phyloP scores from a whole-genome alignment of 2,329 filamentous ascomycete genomes.

The Dactylonectria macrodidyma region DNA sequence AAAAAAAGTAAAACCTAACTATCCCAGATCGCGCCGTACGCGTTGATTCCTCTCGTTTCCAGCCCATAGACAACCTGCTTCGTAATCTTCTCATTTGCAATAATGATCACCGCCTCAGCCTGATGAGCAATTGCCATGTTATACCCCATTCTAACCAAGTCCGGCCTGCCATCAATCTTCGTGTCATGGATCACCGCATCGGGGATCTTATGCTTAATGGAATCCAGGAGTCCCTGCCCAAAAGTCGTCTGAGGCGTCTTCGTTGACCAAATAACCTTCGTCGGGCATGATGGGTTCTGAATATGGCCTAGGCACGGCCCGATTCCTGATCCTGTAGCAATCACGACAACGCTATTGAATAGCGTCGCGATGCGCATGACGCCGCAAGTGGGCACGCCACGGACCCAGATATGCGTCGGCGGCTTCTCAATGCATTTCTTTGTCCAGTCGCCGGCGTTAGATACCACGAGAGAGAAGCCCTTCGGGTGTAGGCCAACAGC shows the following conservation, averaged over 20 bases:
- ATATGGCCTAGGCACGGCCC: constrained; percentile 76
- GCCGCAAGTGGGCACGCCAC: constrained; percentile 67
- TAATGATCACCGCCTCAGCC: constrained; percentile 72
- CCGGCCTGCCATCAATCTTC: constrained; percentile 68
- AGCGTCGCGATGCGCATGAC: constrained; percentile 70
- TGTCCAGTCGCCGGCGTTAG: constrained; percentile 84
- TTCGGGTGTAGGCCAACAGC: constrained; percentile 39
- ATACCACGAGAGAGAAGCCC: constrained; percentile 78
- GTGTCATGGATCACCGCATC: constrained; percentile 79
- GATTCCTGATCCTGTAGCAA: constrained; percentile 82
- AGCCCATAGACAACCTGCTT: constrained; percentile 78
- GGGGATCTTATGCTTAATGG: constrained; percentile 71
- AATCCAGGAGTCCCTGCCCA: constrained; percentile 68
- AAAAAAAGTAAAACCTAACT: constrained; percentile 44
- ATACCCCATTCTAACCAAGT: constrained; percentile 64
- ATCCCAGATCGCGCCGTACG: constrained; percentile 83
- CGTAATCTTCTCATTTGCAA: constrained; percentile 63
- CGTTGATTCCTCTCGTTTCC: constrained; percentile 75
- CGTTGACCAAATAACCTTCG: constrained; percentile 79
- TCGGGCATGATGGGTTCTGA: constrained; percentile 62
- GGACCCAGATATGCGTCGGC: constrained; percentile 75
- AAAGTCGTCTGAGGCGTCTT: constrained; percentile 74
- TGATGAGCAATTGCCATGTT: constrained; percentile 70
- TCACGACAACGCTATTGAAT: constrained; percentile 76
- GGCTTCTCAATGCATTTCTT: constrained; percentile 71